Conservation (phyloP, 805 yeast species). For the Cyberlindnera suaveolens region DNA sequence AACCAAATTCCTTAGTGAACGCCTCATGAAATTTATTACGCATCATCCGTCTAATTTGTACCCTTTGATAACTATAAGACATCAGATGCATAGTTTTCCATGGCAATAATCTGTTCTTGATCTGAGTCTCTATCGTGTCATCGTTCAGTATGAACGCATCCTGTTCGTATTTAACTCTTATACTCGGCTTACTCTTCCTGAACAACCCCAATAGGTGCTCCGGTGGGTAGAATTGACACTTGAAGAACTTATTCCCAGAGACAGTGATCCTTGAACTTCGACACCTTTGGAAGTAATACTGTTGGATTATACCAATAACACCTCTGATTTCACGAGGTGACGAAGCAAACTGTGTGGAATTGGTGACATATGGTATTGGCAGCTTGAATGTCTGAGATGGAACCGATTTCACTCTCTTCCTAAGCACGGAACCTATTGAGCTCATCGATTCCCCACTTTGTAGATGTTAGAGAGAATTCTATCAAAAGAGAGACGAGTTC, state of each 20-base stretch:
- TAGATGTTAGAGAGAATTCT: no score
- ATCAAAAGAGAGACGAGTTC: no score
- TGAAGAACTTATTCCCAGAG: constrained; percentile 8
- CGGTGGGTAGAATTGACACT: constrained; percentile 16
- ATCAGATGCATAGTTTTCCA: constrained; percentile 14
- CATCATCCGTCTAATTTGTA: constrained; percentile 1
- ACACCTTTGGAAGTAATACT: constrained; percentile 3
- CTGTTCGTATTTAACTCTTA: constrained; percentile 15
- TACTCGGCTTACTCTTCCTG: constrained; percentile 19
- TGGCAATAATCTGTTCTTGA: constrained; percentile 1
- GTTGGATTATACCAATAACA: constrained; percentile 1
- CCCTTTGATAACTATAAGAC: constrained; percentile 16
- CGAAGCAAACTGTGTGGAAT: not conserved
- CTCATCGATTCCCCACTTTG: no score
- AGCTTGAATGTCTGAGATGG: no score
- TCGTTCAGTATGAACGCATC: constrained; percentile 14
- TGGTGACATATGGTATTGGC: not conserved
- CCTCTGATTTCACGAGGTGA: not conserved
- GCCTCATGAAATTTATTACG: constrained; percentile 8
- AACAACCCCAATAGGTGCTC: constrained; percentile 16
- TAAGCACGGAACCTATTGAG: not conserved
- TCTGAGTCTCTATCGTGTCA: constrained; percentile 2
- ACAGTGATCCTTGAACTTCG: not conserved
- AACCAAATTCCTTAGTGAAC: constrained; percentile 9
- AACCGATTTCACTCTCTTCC: not conserved